phyloP scores from a whole-genome alignment of 768 basidiomycete species.

The Suillus lakei region DNA sequence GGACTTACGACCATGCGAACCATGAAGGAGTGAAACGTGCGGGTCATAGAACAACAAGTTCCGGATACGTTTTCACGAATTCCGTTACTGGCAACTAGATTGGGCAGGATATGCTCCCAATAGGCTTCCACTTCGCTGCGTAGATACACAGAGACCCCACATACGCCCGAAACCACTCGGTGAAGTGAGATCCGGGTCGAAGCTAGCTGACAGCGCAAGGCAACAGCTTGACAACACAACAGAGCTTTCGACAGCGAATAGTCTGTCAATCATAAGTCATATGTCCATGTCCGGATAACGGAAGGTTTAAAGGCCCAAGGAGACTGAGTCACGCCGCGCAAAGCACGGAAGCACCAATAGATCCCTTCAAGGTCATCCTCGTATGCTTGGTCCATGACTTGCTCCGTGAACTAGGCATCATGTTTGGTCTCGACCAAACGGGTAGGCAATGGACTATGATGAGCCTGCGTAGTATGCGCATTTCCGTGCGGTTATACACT shows the following conservation, averaged over 20 bases:
- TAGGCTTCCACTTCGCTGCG: not conserved
- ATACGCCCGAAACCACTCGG: not conserved
- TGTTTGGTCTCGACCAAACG: not conserved
- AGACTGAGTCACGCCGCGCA: constrained; percentile 8
- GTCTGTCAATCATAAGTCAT: not conserved
- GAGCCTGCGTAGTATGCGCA: not conserved
- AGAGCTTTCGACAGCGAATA: not conserved
- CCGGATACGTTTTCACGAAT: not conserved
- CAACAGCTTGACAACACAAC: not conserved
- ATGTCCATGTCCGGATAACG: not conserved
- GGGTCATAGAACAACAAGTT: not conserved
- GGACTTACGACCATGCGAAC: not conserved
- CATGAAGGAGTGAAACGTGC: not conserved
- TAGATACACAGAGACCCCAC: not conserved
- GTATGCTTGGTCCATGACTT: constrained; percentile 5
- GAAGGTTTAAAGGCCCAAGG: not conserved
- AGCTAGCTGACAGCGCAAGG: not conserved
- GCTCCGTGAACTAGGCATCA: not conserved
- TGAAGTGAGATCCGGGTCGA: not conserved
- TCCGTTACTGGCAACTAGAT: not conserved
- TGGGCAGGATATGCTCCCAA: not conserved
- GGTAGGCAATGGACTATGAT: not conserved
- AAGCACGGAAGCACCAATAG: constrained; percentile 12
- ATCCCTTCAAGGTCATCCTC: not conserved
- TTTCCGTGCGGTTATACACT: not conserved